Percentiles rank a stretch among this genome's conserved stretches.
These are phyloP conservation scores for Nidularia pulvinata DNA, from an alignment of 768 basidiomycete species.

Conservation along the genomic window DNA sequence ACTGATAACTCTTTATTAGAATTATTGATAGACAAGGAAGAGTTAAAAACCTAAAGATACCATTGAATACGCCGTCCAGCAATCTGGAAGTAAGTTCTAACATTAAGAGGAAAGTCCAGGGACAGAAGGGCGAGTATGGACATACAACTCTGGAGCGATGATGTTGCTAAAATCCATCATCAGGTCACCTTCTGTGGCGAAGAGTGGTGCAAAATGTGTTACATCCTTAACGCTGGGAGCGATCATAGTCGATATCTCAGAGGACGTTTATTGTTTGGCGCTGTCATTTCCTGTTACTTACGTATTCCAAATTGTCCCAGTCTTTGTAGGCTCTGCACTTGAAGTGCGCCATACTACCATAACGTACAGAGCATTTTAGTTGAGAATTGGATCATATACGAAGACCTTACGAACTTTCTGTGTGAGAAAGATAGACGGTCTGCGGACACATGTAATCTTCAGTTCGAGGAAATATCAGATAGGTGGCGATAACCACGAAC, in stretches of 20 bases:
- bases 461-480: not conserved
- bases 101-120: not conserved
- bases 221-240: conserved; percentile 50
- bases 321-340: conserved; percentile 57
- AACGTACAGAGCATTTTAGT: not conserved
- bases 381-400: not conserved
- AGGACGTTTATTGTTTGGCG: not conserved
- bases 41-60: not conserved
- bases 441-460: not conserved
- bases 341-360: conserved; percentile 63
- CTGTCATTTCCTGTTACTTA: conserved; percentile 1
- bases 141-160: conserved; percentile 32
- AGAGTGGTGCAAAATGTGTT: conserved; percentile 57
- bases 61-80: not conserved
- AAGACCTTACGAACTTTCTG: not conserved
- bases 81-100: not conserved
- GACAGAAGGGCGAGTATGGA: not conserved
- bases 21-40: not conserved
- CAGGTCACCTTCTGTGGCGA: conserved; percentile 50
- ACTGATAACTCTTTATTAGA: not conserved
- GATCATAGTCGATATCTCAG: not conserved
- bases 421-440: not conserved
- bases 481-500: not conserved
- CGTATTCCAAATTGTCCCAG: conserved; percentile 68
- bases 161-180: conserved; percentile 64